Conservation (phyloP, 2,329 filamentous ascomycete species). For the Ceratocystis diversiconidia region DNA sequence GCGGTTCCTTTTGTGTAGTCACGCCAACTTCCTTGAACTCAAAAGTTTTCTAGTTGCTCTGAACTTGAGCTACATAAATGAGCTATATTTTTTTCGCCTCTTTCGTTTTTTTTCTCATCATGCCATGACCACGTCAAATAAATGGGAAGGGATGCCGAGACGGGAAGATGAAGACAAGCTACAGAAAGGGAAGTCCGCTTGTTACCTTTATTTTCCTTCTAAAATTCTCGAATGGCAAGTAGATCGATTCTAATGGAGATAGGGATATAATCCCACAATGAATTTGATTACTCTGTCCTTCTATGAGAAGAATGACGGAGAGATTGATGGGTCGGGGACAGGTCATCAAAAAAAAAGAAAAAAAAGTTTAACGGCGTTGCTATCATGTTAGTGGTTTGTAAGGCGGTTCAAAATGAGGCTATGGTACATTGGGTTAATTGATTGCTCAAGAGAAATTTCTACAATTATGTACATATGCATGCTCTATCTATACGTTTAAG, state of each 20-base stretch:
- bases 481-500: no score
- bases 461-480: no score
- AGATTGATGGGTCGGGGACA: neutral
- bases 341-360: no score
- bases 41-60: neutral
- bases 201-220: neutral
- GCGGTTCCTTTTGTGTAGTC: neutral
- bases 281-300: neutral
- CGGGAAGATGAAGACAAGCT: no score
- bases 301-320: neutral
- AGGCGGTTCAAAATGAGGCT: no score
- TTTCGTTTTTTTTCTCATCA: neutral
- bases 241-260: neutral
- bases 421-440: no score
- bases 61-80: neutral
- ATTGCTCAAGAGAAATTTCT: no score
- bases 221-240: neutral
- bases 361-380: no score
- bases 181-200: neutral
- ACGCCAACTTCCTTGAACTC: neutral
- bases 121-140: neutral
- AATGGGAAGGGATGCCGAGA: no score
- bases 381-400: no score
- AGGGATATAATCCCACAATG: neutral
- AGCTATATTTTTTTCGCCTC: constrained; percentile 1